Evolutionary conservation across 2,329 filamentous ascomycete genomes (phyloP).

Genomic region (Metarhizium album): DNA sequence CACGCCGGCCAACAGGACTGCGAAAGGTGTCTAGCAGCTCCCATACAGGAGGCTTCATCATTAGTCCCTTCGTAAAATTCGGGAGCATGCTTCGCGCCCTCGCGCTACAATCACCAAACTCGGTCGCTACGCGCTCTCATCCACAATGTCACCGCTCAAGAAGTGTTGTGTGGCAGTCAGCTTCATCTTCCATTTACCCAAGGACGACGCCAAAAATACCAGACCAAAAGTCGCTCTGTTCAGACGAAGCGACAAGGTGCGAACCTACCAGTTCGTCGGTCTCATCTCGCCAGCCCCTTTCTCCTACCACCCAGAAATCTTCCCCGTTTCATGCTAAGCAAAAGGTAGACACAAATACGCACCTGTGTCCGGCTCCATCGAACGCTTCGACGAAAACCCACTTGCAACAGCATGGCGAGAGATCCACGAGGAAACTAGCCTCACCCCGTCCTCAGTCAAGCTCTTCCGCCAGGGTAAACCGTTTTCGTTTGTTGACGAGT

Average conservation of each 20-base stretch:
- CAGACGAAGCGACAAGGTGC: constrained; percentile 46
- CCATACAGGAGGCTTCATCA: too few relatives aligned
- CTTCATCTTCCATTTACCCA: constrained; percentile 38
- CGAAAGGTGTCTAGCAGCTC: too few relatives aligned
- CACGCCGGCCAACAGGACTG: too few relatives aligned
- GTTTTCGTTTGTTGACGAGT: constrained; percentile 44
- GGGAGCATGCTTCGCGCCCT: too few relatives aligned
- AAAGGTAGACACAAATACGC: constrained; percentile 44
- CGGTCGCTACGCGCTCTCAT: background rate
- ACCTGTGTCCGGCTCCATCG: constrained; percentile 51
- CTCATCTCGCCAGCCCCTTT: background rate
- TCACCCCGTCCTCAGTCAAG: constrained; percentile 34
- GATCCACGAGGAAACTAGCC: constrained; percentile 49
- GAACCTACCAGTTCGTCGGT: constrained; percentile 44
- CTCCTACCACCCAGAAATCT: background rate
- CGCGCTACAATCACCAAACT: background rate
- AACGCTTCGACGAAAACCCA: constrained; percentile 39
- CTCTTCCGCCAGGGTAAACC: constrained; percentile 47
- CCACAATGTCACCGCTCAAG: constrained; percentile 13
- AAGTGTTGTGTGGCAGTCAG: constrained; percentile 33
- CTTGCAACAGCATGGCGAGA: constrained; percentile 51
- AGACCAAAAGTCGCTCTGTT: constrained; percentile 49
- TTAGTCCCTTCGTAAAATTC: too few relatives aligned
- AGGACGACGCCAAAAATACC: constrained; percentile 18
- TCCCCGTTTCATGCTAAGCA: background rate